These are phyloP conservation scores for Crithidia bombi DNA, from an alignment of 208 protist species.

Conservation along the genomic window DNA sequence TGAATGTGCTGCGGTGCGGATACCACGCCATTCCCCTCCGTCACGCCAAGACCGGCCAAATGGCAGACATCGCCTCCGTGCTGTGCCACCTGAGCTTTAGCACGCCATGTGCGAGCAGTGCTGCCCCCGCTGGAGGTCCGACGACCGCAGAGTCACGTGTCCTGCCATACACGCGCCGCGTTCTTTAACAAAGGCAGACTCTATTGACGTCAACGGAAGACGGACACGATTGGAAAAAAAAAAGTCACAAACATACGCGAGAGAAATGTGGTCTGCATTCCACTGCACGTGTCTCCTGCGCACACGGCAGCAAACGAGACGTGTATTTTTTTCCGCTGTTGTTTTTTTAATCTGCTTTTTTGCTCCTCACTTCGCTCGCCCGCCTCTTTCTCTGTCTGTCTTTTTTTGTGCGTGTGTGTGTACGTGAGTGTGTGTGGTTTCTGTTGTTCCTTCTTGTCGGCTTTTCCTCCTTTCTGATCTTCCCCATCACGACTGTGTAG, in stretches of 20 bases:
- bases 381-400: neutral
- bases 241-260: neutral
- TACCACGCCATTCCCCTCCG: slow-evolving; percentile 54
- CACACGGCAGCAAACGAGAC: too few relatives aligned
- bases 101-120: neutral
- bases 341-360: neutral
- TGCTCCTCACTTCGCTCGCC: neutral
- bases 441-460: neutral
- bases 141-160: neutral
- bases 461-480: slow-evolving; percentile 5
- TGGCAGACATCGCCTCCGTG: slow-evolving; percentile 37
- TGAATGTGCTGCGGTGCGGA: slow-evolving; percentile 46
- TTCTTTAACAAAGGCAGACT: too few relatives aligned
- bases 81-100: slow-evolving; percentile 32
- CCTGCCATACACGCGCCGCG: neutral
- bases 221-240: neutral
- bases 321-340: too few relatives aligned
- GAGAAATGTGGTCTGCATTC: too few relatives aligned
- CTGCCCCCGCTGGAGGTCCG: neutral
- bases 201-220: too few relatives aligned
- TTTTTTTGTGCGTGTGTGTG: slow-evolving; percentile 3
- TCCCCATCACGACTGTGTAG: too few relatives aligned
- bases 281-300: too few relatives aligned
- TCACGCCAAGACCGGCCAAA: slow-evolving; percentile 28
- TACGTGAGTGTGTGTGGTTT: neutral